These are phyloP conservation scores for Alternaria arbusti DNA, from an alignment of 2,329 filamentous ascomycete species.

Conservation along the genomic window DNA sequence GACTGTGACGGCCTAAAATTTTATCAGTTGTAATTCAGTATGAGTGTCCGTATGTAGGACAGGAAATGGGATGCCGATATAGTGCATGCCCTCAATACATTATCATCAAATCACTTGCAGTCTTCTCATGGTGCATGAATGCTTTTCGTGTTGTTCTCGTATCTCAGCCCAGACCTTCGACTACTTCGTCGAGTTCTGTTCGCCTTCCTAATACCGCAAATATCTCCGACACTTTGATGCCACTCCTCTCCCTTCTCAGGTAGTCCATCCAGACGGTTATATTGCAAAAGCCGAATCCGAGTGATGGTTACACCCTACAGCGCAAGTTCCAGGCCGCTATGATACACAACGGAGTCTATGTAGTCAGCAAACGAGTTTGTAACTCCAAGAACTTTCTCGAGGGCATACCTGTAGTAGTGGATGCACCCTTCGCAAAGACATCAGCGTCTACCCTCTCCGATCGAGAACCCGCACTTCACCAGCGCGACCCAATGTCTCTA, in stretches of 20 bases:
- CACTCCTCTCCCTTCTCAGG: background rate
- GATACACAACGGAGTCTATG: background rate
- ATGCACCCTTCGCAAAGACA: too few relatives aligned
- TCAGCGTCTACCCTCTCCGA: too few relatives aligned
- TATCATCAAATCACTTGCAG: background rate
- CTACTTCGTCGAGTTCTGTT: background rate
- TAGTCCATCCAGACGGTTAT: background rate
- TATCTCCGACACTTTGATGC: background rate
- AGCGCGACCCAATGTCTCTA: background rate
- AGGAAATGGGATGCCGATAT: background rate
- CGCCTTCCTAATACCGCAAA: background rate
- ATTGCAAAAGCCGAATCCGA: background rate
- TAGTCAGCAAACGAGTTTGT: background rate
- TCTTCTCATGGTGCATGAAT: background rate
- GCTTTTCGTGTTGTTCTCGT: background rate
- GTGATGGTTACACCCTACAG: background rate
- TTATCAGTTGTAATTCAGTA: constrained; percentile 1
- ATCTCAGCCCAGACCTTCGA: background rate
- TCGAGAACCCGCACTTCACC: too few relatives aligned
- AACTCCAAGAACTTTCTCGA: background rate
- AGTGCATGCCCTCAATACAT: background rate
- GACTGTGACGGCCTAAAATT: background rate
- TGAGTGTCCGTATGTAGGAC: background rate
- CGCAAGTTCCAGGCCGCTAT: background rate
- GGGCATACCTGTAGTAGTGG: background rate